Base-by-base conservation (phyloP, 2,329 filamentous ascomycete species). In the Colletotrichum sp. region DNA sequence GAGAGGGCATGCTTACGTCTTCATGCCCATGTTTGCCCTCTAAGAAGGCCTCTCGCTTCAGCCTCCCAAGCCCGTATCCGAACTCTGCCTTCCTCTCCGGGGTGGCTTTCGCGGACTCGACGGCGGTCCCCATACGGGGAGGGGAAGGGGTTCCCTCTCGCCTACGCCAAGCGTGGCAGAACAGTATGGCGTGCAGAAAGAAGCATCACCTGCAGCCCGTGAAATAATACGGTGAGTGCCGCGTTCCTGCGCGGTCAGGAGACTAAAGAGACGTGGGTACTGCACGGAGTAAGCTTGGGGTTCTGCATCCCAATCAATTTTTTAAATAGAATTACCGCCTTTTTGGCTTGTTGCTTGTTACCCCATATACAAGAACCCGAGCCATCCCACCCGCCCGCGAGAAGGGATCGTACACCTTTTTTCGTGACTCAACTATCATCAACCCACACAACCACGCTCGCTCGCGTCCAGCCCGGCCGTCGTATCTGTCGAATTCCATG, bases 301-400 rank as follows among this genome's bases (percentile, higher is more conserved):
- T 55, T 52, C 43, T 64, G 72, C 73, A 59, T 58, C 32, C 52
- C 43, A 52, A 52, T 52, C 43, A 52, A n/a, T 26, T 30, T 59
- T 26, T 64, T 48, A 75, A 75, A 75, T 75, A 75, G 73, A 73
- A 68, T 21, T 64, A 69, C 69, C 63, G 63, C 69, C 38, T 48
- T 61, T 63, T 52, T 38, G 16, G 12, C 9, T 61, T 21, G 58
- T 4, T 52, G 43, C 43, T 52, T 12, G 48, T 32, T n/a, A 21
- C 43, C 56, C 32, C 32, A 32, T 18, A 36, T 75, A 75, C 73
- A 73, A 75, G 55, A 52, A 59, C 36, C 26, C 14, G 26, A n/a
- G 38, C 12, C 18, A 55, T 70, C 58, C 32, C 43, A 4, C 63
- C 48, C 38, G 32, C 58, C 8, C 43, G 43, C 43, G n/a, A 21